These are phyloP conservation scores for Ruellia speciosa DNA, from an alignment of 305 asterid species.

Conservation along the genomic window DNA sequence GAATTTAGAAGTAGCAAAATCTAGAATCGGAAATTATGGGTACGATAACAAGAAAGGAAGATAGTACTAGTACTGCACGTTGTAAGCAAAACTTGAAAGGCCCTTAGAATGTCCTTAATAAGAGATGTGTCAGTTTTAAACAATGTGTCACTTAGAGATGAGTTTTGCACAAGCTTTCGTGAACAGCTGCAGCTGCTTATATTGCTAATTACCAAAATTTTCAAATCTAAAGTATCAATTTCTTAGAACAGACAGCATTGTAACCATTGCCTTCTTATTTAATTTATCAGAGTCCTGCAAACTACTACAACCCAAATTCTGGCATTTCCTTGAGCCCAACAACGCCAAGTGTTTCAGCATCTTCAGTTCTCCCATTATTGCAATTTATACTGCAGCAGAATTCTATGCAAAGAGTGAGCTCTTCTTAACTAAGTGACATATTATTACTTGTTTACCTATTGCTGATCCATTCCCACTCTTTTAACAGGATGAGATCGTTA, in stretches of 20 bases:
- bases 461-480: constrained; percentile 27
- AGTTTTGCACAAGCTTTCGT: neutral
- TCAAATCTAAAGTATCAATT: neutral
- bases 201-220: neutral
- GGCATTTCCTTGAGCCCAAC: constrained; percentile 50
- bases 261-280: neutral
- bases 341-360: constrained; percentile 33
- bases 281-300: constrained; percentile 43
- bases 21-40: no score
- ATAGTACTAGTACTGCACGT: no score
- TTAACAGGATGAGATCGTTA: constrained; percentile 63
- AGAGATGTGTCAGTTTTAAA: no score
- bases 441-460: constrained; percentile 10
- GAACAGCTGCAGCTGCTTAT: neutral
- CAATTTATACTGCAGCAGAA: constrained; percentile 71
- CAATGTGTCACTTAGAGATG: neutral
- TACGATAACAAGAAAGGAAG: no score
- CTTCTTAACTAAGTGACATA: constrained; percentile 17
- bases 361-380: constrained; percentile 64
- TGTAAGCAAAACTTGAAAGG: no score
- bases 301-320: constrained; percentile 24
- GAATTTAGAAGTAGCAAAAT: no score
- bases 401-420: constrained; percentile 62
- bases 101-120: no score
- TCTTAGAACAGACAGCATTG: neutral